Conservation (phyloP, 2,329 filamentous ascomycete genomes). For the Microsporum ferrugineum region DNA sequence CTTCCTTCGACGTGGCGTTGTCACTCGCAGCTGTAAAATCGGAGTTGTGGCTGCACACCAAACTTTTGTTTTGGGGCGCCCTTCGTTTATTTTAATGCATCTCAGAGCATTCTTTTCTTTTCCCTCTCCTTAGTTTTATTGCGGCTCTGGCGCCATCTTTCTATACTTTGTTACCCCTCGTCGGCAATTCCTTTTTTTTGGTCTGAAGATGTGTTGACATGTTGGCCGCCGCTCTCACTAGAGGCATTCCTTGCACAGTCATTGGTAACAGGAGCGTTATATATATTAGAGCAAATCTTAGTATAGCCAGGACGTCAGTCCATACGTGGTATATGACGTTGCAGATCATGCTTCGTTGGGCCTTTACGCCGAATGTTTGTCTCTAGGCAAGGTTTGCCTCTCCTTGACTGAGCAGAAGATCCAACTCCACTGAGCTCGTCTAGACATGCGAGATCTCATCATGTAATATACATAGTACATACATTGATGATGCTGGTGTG, state of each 20-base stretch:
- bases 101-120: background rate
- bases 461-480: conserved; percentile 43
- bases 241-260: background rate
- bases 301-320: conserved; percentile 51
- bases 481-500: conserved; percentile 67
- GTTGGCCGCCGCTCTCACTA: background rate
- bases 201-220: too few relatives aligned
- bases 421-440: conserved; percentile 66
- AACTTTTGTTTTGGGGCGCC: background rate
- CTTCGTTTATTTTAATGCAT: background rate
- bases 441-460: conserved; percentile 78
- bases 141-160: conserved; percentile 43
- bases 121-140: background rate
- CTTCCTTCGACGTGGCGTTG: background rate
- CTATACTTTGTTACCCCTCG: conserved; percentile 27
- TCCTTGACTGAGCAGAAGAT: conserved; percentile 50
- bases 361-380: conserved; percentile 65
- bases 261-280: background rate
- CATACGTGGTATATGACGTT: background rate
- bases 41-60: background rate
- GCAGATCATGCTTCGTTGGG: conserved; percentile 60
- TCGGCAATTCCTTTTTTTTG: too few relatives aligned
- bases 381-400: conserved; percentile 74
- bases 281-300: conserved; percentile 50
- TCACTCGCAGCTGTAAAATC: background rate